phyloP scores from a whole-genome alignment of 2,329 filamentous ascomycete genomes.

The Colletotrichum musicola region DNA sequence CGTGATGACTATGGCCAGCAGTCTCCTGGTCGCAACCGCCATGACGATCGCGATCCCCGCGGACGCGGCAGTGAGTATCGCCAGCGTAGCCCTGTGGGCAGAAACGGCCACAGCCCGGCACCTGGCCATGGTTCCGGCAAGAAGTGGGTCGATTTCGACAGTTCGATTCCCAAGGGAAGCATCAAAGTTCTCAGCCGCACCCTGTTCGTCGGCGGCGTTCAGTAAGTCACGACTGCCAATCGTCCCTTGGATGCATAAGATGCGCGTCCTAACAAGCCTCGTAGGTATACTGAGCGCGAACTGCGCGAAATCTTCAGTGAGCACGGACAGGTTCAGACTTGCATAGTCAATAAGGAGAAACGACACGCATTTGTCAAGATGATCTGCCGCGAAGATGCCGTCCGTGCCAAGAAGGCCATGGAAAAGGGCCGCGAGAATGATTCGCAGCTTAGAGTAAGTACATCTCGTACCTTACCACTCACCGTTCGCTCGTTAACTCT shows the following conservation, averaged over 20 bases:
- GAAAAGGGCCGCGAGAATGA: slow-evolving; percentile 81
- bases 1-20: slow-evolving; percentile 78
- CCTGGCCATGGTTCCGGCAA: slow-evolving; percentile 55
- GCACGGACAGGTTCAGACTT: slow-evolving; percentile 92
- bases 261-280: slow-evolving; percentile 44
- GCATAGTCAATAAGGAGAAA: slow-evolving; percentile 98
- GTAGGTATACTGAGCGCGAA: slow-evolving; percentile 81
- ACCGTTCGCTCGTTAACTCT: not conserved
- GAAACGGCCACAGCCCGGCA: slow-evolving; percentile 73
- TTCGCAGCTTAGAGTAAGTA: slow-evolving; percentile 77
- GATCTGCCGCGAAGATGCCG: slow-evolving; percentile 88
- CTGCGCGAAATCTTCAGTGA: slow-evolving; percentile 83
- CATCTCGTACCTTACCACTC: not conserved
- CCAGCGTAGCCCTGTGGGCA: slow-evolving; percentile 83
- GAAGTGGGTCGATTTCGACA: slow-evolving; percentile 87
- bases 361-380: slow-evolving; percentile 99
- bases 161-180: slow-evolving; percentile 76
- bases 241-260: not conserved
- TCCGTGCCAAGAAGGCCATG: slow-evolving; percentile 87
- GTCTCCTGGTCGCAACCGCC: slow-evolving; percentile 71
- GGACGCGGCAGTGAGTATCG: slow-evolving; percentile 78
- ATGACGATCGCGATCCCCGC: slow-evolving; percentile 65
- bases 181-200: slow-evolving; percentile 97
- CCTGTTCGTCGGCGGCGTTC: slow-evolving; percentile 95
- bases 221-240: slow-evolving; percentile 66